phyloP scores from a whole-genome alignment of 495 filamentous ascomycete genomes.

The Neurospora tetraspora region DNA sequence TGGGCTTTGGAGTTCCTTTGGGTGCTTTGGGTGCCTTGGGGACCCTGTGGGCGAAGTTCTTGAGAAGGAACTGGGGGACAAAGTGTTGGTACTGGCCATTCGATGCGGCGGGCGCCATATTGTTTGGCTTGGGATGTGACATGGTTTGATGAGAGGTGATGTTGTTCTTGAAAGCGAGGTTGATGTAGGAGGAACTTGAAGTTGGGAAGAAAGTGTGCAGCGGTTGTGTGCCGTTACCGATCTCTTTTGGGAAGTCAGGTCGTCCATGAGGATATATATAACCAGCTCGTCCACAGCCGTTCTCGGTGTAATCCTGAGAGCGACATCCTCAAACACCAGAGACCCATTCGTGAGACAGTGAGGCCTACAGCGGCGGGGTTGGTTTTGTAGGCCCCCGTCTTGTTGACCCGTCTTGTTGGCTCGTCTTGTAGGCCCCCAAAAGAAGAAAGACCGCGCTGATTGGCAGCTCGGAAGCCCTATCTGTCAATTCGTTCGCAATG shows the following conservation, averaged over 20 bases:
- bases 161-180: background rate
- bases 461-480: background rate
- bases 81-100: conserved; percentile 37
- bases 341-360: background rate
- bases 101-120: background rate
- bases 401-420: background rate
- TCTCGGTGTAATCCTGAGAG: background rate
- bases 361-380: background rate
- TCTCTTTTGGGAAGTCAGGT: background rate
- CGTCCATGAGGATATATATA: background rate
- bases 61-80: conserved; percentile 37
- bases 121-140: background rate
- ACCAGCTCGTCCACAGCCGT: background rate
- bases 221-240: background rate
- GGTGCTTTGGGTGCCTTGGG: background rate
- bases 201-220: background rate
- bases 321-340: background rate
- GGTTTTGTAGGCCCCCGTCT: background rate
- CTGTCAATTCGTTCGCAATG: background rate
- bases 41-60: conserved; percentile 28
- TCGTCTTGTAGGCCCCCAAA: background rate
- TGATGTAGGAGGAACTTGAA: background rate
- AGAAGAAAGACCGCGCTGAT: background rate
- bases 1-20: conserved; percentile 1
- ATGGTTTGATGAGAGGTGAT: background rate